A percentile compares a stretch with the other conserved stretches of the same genome.
These are phyloP conservation scores for Rhodotorula sp. DNA, from an alignment of 1,284 basidiomycete species.

Conservation along the genomic window DNA sequence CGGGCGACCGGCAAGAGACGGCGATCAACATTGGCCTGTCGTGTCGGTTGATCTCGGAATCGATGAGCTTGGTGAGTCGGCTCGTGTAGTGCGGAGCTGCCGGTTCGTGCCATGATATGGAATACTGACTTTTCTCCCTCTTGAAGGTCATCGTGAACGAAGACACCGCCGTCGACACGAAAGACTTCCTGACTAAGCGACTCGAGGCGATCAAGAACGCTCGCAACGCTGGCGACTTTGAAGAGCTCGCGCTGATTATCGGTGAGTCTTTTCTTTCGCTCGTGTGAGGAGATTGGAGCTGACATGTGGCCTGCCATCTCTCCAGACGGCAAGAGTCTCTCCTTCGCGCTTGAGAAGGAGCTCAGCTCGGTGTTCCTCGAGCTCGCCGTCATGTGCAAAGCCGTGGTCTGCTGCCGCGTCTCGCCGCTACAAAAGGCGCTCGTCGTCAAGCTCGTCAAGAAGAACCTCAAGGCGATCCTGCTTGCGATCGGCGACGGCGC, in stretches of 20 bases:
- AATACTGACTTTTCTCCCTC: neutral
- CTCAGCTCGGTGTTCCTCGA: constrained; percentile 86
- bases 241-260: constrained; percentile 92
- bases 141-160: constrained; percentile 88
- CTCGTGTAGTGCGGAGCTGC: neutral
- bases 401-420: constrained; percentile 96
- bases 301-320: neutral
- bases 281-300: neutral
- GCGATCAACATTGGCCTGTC: constrained; percentile 99
- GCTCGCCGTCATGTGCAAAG: constrained; percentile 96
- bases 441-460: constrained; percentile 97
- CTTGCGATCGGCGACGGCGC: constrained; percentile 79
- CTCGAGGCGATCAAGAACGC: constrained; percentile 90
- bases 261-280: constrained; percentile 56
- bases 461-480: constrained; percentile 84
- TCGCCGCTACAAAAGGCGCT: constrained; percentile 97
- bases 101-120: too few species aligned
- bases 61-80: constrained; percentile 84
- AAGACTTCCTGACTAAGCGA: constrained; percentile 82
- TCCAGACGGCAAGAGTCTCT: constrained; percentile 88
- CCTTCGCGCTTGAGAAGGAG: constrained; percentile 89
- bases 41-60: constrained; percentile 93
- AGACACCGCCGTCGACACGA: constrained; percentile 74
- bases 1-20: constrained; percentile 97
- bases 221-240: constrained; percentile 80